Evolutionary conservation across 495 filamentous ascomycete species (phyloP), one percentile per base, ranked within the genome.

Genomic region (Aspergillus haitiensis): DNA sequence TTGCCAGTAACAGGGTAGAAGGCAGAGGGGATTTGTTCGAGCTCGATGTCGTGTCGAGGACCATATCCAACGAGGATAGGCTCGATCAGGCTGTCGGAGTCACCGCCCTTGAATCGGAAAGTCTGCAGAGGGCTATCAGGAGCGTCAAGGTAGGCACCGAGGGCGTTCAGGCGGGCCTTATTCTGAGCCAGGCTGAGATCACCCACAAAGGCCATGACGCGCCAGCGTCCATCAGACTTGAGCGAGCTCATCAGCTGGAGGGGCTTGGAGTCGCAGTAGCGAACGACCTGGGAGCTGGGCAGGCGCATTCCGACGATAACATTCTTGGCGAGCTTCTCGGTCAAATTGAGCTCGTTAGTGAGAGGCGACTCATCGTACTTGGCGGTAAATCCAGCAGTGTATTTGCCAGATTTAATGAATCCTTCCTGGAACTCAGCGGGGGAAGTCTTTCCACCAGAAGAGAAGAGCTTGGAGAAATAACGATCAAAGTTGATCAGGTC

Each of bases 401-500:
- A 90, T 60, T 80, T 74, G 0, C 81, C 83, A 12, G 84, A 75
- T 65, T 84, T 74, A 45, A 85, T 73, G 61, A 90, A 89, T 10
- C 79, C 75, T 44, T 86, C 78, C 45, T 82, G 76, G 50, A 88
- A 83, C 35, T 79, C 67, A 31, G 71, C 70, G 5, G 75, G 62
- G 9, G 66, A 66, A 44, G 70, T 61, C 68, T 73, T 33, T 36
- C 67, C 56, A 67, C 76, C 67, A 3, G 75, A 72, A 6, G 81
- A 84, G 66, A 90, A 89, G 5, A 86, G 69, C 56, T 78, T 77
- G 0, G 88, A 79, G 63, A 88, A 91, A 59, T 81, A 76, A 0
- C 84, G 78, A 58, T 92, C 89, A 61, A 92, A 92, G 36, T 86
- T 84, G 60, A 93, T 89, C 39, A 94, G 71, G 52, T 88, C 81